Base-by-base conservation (phyloP, 2,329 filamentous ascomycete genomes). In the Mollisia scopiformis region DNA sequence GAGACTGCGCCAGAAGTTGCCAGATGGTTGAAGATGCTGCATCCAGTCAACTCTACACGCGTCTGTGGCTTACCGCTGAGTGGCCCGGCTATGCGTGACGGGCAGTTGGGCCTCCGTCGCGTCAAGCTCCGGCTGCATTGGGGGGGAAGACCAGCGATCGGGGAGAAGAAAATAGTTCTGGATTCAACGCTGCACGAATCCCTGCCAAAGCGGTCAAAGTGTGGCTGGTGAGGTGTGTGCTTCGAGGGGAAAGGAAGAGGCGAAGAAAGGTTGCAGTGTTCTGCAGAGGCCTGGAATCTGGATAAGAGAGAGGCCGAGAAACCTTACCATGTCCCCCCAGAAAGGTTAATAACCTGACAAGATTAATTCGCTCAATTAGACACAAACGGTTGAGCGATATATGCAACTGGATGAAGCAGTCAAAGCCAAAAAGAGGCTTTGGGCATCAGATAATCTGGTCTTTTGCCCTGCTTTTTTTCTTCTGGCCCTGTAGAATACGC, bases 121-220 rank as follows among this genome's bases (percentile, higher is more conserved):
- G 23, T 47, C 43, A 47, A 47, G 7, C 21, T 27, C 11, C 43
- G 39, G 16, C 39, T 13, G 31, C 31, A 11, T 14, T 35, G 31
- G 43, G 23, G 25, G 21, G 23, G 37, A n/a, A 47, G 43, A 16
- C 43, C 43, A 47, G 2, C 39, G 21, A 28, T 25, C 14, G 21
- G 23, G 16, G 43, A 47, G 14, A 47, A 47, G n/a, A 47, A 47
- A 28, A 27, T n/a, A n/a, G n/a, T n/a, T n/a, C n/a, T n/a, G n/a
- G n/a, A n/a, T n/a, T n/a, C n/a, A n/a, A n/a, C 3, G 43, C 23
- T 47, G 50, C 33, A 25, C 39, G 11, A 28, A 54, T 28, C 41
- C 53, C 49, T 57, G 27, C 21, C 30, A 62, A 59, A 47, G 55
- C 59, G 61, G 63, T 62, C 58, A 62, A 65, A 30, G 25, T 63